These are phyloP conservation scores for Salicornia ramosissima DNA, from an alignment of 148 eudicot genomes.

Conservation along the genomic window DNA sequence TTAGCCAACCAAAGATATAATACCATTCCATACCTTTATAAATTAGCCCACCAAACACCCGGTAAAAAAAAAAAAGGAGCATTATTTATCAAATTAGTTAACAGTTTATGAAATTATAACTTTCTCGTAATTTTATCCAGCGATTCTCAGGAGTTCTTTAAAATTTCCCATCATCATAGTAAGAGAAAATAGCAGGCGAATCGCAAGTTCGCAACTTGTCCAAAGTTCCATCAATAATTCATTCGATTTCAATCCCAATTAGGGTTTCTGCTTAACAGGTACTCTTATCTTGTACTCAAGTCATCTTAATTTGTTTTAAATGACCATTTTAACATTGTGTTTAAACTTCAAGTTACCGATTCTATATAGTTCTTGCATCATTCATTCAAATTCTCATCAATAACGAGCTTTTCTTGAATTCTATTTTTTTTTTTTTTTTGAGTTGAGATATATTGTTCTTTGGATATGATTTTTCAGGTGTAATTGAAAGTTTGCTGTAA, in stretches of 20 bases:
- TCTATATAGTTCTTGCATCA: background rate
- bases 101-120: too few relatives aligned
- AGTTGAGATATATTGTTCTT: conserved; percentile 3
- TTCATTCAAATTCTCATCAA: background rate
- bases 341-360: background rate
- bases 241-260: background rate
- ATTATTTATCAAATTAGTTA: too few relatives aligned
- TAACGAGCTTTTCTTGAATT: conserved; percentile 2
- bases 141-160: too few relatives aligned
- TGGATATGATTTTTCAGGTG: conserved; percentile 1
- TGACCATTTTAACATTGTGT: background rate
- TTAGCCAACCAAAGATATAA: too few relatives aligned
- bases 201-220: background rate
- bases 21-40: too few relatives aligned
- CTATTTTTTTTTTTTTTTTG: conserved; percentile 1
- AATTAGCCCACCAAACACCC: too few relatives aligned
- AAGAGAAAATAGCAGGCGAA: background rate
- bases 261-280: background rate
- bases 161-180: too few relatives aligned
- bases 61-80: too few relatives aligned
- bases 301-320: background rate
- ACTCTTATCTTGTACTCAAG: background rate
- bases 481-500: conserved; percentile 11
- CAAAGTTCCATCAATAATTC: background rate
- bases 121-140: background rate